Base-by-base conservation (phyloP, 2,329 filamentous ascomycete genomes). In the Xylaria sp. region DNA sequence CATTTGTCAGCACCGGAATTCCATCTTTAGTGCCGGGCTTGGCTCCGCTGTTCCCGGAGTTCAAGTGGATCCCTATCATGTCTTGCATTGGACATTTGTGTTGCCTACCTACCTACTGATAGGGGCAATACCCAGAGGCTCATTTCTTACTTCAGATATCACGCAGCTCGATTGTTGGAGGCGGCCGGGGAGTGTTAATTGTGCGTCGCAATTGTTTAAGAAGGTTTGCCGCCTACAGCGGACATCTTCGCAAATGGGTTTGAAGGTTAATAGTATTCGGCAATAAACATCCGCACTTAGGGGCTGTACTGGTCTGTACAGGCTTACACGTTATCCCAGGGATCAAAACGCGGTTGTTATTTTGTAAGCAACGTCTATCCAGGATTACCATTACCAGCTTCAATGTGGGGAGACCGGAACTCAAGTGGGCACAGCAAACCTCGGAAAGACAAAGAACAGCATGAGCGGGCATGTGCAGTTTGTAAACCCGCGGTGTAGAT, bases 1-100 rank as follows among this genome's bases (percentile, higher is more conserved):
- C 38, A 61, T 66, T 68, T 66, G 57, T 69, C 60, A 56, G 62
- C 66, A 38, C 49, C 57, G 69, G 60, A 56, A 45, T 53, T 60
- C 51, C 64, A 58, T 1, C 27, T 5, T 47, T 64, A 64, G 61
- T 39, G 55, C 61, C 61, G 61, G 61, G 3, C 13, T 60, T 54
- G 31, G 53, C 7, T 20, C 38, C 55, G n/a, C 31, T 38, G 50
- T 54, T 33, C 42, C 64, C 67, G 69, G 67, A 66, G 64, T 69
- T 71, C 50, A 44, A 65, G 60, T 56, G 69, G 69, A 51, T 53
- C 61, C n/a, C 31, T 6, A 63, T 39, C 22, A 11, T 11, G 45
- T 15, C 45, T 13, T 44, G 15, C 5, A 17, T 6, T 17, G 5
- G 2, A 6, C 15, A 44, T 44, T 15, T n/a, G 17, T 20, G 7